Conservation (phyloP, 2,329 filamentous ascomycete genomes). For the Neofusicoccum kwambonambiense region DNA sequence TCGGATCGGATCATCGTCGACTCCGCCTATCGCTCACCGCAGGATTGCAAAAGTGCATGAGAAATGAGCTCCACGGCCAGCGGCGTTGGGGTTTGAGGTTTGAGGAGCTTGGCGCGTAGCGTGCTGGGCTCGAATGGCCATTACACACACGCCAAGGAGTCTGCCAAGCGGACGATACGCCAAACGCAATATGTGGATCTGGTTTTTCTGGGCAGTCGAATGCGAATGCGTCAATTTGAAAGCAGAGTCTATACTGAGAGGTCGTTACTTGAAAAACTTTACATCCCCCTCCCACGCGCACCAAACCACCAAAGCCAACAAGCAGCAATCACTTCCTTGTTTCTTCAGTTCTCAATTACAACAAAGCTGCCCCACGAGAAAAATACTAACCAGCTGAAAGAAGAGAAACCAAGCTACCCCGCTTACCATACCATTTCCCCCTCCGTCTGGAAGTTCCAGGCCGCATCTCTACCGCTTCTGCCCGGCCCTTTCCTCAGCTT, state of each 20-base stretch:
- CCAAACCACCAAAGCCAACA: not conserved
- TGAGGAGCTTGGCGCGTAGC: too few species aligned
- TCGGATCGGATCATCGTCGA: not conserved
- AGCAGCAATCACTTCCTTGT: not conserved
- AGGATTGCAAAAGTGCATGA: not conserved
- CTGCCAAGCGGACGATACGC: too few species aligned
- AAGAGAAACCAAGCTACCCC: not conserved
- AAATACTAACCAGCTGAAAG: slow-evolving; percentile 3
- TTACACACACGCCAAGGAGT: too few species aligned
- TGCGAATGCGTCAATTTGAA: slow-evolving; percentile 3
- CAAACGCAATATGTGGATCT: not conserved
- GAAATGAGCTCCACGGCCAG: too few species aligned
- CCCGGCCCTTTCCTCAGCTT: not conserved
- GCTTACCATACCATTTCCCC: not conserved
- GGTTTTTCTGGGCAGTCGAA: not conserved
- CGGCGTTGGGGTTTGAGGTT: too few species aligned
- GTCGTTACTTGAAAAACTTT: slow-evolving; percentile 11
- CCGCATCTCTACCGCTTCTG: not conserved
- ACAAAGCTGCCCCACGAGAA: not conserved
- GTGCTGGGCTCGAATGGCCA: not conserved
- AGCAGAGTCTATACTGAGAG: slow-evolving; percentile 2
- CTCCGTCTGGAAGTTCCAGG: not conserved
- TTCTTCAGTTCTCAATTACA: slow-evolving; percentile 10
- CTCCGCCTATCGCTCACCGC: not conserved
- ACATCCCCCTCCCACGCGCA: not conserved